Conservation (phyloP, 495 filamentous ascomycete species). For the Aspergillus affinis region DNA sequence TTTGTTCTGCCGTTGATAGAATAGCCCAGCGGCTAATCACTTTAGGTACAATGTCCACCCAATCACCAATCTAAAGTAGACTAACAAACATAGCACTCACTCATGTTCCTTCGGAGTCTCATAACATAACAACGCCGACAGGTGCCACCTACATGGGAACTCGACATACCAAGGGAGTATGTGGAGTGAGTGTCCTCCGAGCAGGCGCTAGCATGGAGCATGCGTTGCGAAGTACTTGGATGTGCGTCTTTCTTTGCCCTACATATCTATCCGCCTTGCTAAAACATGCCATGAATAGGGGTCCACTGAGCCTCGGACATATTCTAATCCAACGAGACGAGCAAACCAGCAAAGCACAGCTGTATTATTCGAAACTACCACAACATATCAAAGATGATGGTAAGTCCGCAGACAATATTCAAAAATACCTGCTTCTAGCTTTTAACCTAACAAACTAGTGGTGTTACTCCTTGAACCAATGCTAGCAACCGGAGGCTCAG, state of each 20-base stretch:
- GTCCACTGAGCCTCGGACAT: slow-evolving; percentile 20
- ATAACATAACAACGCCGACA: slow-evolving; percentile 14
- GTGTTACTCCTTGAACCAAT: slow-evolving; percentile 26
- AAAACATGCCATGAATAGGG: slow-evolving; percentile 3
- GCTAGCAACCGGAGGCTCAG: slow-evolving; percentile 26
- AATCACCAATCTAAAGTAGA: background rate
- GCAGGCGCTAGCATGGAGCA: slow-evolving; percentile 24
- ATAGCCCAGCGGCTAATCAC: slow-evolving; percentile 14
- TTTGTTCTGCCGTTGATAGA: slow-evolving; percentile 19
- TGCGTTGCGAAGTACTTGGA: slow-evolving; percentile 19
- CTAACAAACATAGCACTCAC: slow-evolving; percentile 14
- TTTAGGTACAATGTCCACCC: slow-evolving; percentile 5
- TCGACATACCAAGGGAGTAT: slow-evolving; percentile 15
- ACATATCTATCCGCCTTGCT: background rate
- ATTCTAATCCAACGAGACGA: slow-evolving; percentile 27
- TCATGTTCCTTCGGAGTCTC: slow-evolving; percentile 14
- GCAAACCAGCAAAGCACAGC: slow-evolving; percentile 15
- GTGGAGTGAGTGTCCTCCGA: slow-evolving; percentile 24
- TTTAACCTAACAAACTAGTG: slow-evolving; percentile 2
- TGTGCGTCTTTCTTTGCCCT: slow-evolving; percentile 7
- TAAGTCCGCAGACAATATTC: background rate
- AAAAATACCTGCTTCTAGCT: background rate
- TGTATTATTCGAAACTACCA: slow-evolving; percentile 24
- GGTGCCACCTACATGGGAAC: slow-evolving; percentile 12
- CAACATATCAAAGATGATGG: slow-evolving; percentile 12